phyloP scores from a whole-genome alignment of 345 rosid species.

The Populus pruinosa region DNA sequence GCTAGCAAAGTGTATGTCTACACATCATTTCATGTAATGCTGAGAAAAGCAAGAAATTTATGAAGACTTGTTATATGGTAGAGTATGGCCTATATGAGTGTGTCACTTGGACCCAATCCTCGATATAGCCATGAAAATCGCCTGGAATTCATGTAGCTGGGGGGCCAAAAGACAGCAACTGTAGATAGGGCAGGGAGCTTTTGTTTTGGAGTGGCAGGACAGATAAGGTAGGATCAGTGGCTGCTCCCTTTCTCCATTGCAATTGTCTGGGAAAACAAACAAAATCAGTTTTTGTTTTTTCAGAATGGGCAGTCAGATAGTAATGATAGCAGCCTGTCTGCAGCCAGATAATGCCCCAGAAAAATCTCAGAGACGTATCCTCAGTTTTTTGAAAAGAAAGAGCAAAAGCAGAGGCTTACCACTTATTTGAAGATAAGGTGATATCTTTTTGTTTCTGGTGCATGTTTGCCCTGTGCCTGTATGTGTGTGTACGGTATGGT shows the following conservation, averaged over 20 bases:
- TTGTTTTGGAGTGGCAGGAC: constrained; percentile 39
- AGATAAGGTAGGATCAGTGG: constrained; percentile 44
- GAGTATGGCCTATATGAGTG: background rate
- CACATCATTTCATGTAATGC: background rate
- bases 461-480: background rate
- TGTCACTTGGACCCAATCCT: constrained; percentile 28
- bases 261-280: constrained; percentile 36
- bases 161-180: constrained; percentile 21
- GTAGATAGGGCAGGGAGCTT: constrained; percentile 17
- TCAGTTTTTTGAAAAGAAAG: constrained; percentile 2
- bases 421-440: constrained; percentile 24
- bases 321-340: background rate
- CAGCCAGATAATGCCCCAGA: constrained; percentile 19
- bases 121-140: constrained; percentile 30
- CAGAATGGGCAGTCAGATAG: constrained; percentile 21
- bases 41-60: too few relatives aligned
- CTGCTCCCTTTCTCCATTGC: constrained; percentile 21
- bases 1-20: background rate
- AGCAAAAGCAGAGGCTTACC: background rate
- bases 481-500: background rate
- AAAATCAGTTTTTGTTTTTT: constrained; percentile 25
- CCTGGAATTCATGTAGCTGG: constrained; percentile 25
- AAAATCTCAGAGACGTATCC: constrained; percentile 15
- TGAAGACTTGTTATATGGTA: too few relatives aligned
- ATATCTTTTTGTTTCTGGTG: background rate